Base-by-base conservation (phyloP, 805 yeast species). In the Tetrapisispora nanseiensis region DNA sequence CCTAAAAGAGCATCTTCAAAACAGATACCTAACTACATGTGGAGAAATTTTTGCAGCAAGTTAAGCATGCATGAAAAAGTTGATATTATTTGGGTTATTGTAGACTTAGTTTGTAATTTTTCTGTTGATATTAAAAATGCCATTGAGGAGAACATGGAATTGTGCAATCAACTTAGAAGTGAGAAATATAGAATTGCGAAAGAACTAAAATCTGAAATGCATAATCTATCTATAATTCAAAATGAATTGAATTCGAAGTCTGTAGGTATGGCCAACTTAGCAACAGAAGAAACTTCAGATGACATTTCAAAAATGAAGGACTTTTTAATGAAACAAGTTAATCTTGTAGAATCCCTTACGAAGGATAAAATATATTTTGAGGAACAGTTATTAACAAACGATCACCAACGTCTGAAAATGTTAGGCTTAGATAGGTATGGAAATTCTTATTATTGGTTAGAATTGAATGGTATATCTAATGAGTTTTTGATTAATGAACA, bases 361-460 rank as follows among this genome's bases (percentile, higher is more conserved):
- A 55, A 58, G 5, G 69, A 71, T 37, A 78, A 76, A 55, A 66
- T 67, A 32, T 68, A 69, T 29, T 62, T 78, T 15, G 95, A 85
- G 51, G 71, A 67, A 46, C 69, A 75, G 44, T 65, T 92, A 20
- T 71, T 72, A 36, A 86, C 80, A 51, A 65, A 77, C 38, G 95
- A 89, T 54, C 71, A 81, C 46, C 95, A 86, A 57, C 66, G 97
- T 44, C 71, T 87, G 37, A 74, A 75, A 42, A 69, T 76, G 24
- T 65, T 92, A 22, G 98, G 98, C 2, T 72, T 78, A 45, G 98
- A 92, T 61, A 67, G 95, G 39, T 74, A 76, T 45, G 87, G 70
- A 59, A 92, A 92, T 65, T 70, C 89, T 49, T 92, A 90, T 59
- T 92, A 95, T 95, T 92, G 95, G 95, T 78, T 87, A 56, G 97